Base-by-base conservation (phyloP, 306 rosid species). In the Quercus alba region DNA sequence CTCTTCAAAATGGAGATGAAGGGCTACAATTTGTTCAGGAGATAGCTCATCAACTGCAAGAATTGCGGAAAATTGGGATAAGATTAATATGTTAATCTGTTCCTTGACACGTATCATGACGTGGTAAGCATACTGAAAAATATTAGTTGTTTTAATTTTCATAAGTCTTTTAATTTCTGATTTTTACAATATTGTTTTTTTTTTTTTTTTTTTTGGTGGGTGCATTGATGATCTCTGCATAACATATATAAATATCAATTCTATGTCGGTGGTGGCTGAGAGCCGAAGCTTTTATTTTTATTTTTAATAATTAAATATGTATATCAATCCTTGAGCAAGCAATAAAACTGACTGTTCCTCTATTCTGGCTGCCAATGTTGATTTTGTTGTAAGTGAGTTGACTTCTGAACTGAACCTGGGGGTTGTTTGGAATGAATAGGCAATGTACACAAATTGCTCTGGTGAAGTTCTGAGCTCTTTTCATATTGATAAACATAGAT, bases 11-110 rank as follows among this genome's bases (percentile, higher is more conserved):
- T 73, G 94, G 94, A 72, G 80, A 78, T 56, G 96, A 83, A 56
- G 97, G 96, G 19, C 81, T 85, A 30, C 86, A 78, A 13, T 89
- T 90, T 79, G 84, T 92, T 83, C 83, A 81, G 74, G 91, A 92
- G 72, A 87, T 92, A 75, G 97, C 91, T 71, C 82, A 71, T 74
- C 92, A 84, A 74, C 79, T 92, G 76, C 88, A 81, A 35, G 94
- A 89, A 75, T 78, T 92, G 71, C 87, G 93, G 58, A 82, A 89
- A 83, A 64, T 87, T 72, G 86, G 87, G 70, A 77, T 75, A 15
- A 70, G 77, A 54, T 80, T 80, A 73, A 86, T 90, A 80, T 76
- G 89, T 86, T 88, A 74, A 82, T 25, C 69, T 51, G 63, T 26
- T 78, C 28, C 78, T 23, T 80, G 70, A 70, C 56, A 75, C 63